A percentile compares a stretch with the other conserved stretches of the same genome.
Evolutionary conservation across 1,139 yeast genomes (phyloP).

Genomic region (Wickerhamomyces sp.): DNA sequence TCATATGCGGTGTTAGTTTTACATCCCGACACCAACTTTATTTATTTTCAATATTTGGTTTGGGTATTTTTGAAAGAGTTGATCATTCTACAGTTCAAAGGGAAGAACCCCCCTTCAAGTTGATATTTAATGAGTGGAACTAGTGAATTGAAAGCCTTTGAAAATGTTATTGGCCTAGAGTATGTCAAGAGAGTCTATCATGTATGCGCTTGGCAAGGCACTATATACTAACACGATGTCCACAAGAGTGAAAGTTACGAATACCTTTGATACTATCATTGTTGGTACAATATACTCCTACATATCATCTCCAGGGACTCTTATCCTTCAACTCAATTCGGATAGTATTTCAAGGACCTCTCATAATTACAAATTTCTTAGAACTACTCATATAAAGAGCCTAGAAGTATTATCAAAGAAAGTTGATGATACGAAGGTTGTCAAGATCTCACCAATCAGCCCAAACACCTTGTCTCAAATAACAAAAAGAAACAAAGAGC

Average conservation of each 20-base stretch:
- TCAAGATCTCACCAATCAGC: slow-evolving; percentile 19
- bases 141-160: slow-evolving; percentile 14
- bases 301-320: slow-evolving; percentile 32
- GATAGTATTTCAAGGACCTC: slow-evolving; percentile 9
- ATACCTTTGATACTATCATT: slow-evolving; percentile 51
- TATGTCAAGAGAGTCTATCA: slow-evolving; percentile 49
- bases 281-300: slow-evolving; percentile 62
- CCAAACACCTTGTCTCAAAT: slow-evolving; percentile 14
- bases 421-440: slow-evolving; percentile 21
- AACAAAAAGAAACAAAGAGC: slow-evolving; percentile 20
- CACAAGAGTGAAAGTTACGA: slow-evolving; percentile 53
- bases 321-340: slow-evolving; percentile 16
- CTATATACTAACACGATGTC: too few relatives aligned
- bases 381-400: slow-evolving; percentile 53
- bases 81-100: background rate
- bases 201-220: slow-evolving; percentile 48
- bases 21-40: slow-evolving; percentile 1
- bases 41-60: background rate
- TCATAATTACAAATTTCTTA: slow-evolving; percentile 47
- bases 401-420: slow-evolving; percentile 35
- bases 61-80: background rate
- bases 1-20: background rate
- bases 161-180: slow-evolving; percentile 22
- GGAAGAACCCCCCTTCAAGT: background rate
- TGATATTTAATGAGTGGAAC: slow-evolving; percentile 3